Base-by-base conservation (phyloP, 495 filamentous ascomycete genomes). In the Antarctomyces pellizariae region DNA sequence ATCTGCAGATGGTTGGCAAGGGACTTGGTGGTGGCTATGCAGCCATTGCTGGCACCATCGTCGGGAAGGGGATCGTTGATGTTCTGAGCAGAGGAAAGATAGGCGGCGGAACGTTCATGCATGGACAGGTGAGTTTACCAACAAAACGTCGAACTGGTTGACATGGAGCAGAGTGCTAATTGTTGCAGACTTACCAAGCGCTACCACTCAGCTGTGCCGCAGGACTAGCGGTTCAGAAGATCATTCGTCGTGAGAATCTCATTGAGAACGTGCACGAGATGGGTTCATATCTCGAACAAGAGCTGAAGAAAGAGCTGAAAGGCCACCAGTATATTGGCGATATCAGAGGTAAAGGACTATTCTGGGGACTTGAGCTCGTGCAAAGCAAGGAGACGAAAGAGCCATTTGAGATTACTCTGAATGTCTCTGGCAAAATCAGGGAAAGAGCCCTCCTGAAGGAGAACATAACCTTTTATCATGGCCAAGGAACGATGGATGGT, bases 1-100 rank as follows among this genome's bases (percentile, higher is more conserved):
- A 77, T 41, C 58, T 79, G n/a, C 59, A 69, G 39, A 62, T 64
- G 0, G 56, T 75, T n/a, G 72, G 62, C 1, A 79, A 79, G 39
- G 67, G 63, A 0, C 50, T 79, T 0, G 71, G 67, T 3, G 73
- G 64, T 18, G 71, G 56, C 2, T 59, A 58, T 29, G 57, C 59
- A 7, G 57, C 70, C 9, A 56, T 76, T 5, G 65, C 68, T 1
- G 71, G 53, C 0, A 44, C 77, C 1, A 38, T 77, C 17, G 57
- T 65, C 5, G 43, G 48, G 11, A 49, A 61, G 7, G 52, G 47
- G 2, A 52, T 76, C 12, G 50, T 71, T 0, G 46, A 63, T 18
- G 52, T 45, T 1, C 34, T 78, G 23, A n/a, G n/a, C n/a, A n/a
- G n/a, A n/a, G n/a, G n/a, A n/a, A 49, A 62, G 32, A 53, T 49